A percentile compares a stretch with the other conserved stretches of the same genome.
These are phyloP conservation scores for Achlya hypogyna DNA, from an alignment of 352 stramenopile genomes.

Conservation along the genomic window DNA sequence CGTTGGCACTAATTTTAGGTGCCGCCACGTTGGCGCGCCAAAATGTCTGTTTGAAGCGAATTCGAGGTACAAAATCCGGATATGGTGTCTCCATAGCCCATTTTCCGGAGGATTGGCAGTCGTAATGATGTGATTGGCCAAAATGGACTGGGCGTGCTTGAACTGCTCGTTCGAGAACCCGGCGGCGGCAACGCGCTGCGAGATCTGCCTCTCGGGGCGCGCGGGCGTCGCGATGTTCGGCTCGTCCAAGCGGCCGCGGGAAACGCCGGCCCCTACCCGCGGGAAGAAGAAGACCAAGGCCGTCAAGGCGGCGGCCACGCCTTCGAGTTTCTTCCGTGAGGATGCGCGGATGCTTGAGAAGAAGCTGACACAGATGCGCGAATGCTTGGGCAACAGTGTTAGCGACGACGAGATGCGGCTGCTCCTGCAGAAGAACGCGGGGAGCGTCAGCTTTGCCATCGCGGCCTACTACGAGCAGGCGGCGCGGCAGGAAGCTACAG, in stretches of 20 bases:
- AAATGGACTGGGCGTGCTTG: constrained; percentile 44
- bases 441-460: constrained; percentile 53
- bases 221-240: neutral
- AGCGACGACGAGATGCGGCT: constrained; percentile 35
- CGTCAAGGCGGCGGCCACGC: neutral
- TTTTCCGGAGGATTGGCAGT: neutral
- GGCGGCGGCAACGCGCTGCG: constrained; percentile 27
- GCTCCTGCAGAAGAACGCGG: constrained; percentile 65
- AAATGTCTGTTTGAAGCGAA: no score
- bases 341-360: constrained; percentile 45
- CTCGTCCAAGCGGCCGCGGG: constrained; percentile 19
- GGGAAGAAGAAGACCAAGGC: constrained; percentile 21
- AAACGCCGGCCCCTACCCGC: neutral
- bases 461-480: constrained; percentile 62
- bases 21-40: no score
- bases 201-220: constrained; percentile 34
- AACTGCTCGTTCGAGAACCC: constrained; percentile 74
- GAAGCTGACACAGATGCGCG: constrained; percentile 67
- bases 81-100: neutral
- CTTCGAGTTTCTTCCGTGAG: constrained; percentile 26
- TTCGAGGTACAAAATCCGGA: neutral
- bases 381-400: constrained; percentile 60
- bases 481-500: constrained; percentile 3
- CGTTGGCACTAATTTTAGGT: no score
- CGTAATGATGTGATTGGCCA: neutral